Percentiles rank a stretch among this genome's conserved stretches.
Conservation (phyloP, 257 asterid genomes). For the Phtheirospermum japonicum region DNA sequence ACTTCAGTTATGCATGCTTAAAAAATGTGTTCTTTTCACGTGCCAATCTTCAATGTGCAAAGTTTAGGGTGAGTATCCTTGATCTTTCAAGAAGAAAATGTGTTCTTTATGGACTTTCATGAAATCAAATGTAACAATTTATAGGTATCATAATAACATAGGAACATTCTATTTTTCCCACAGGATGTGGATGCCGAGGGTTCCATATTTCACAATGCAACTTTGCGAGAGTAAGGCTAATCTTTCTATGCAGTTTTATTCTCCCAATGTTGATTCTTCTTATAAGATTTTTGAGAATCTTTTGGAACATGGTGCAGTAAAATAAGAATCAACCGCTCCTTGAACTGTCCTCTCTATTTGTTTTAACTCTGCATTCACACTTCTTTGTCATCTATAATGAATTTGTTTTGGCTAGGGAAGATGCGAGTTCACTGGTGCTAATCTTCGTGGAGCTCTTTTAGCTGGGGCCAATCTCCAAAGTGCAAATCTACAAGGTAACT, state of each 20-base stretch:
- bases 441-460: slow-evolving; percentile 89
- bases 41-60: slow-evolving; percentile 50
- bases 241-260: slow-evolving; percentile 16
- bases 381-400: slow-evolving; percentile 30
- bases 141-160: slow-evolving; percentile 2
- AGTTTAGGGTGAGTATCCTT: background rate
- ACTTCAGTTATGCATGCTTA: slow-evolving; percentile 92
- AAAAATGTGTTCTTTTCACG: slow-evolving; percentile 82
- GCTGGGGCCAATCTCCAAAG: slow-evolving; percentile 95
- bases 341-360: slow-evolving; percentile 5
- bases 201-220: slow-evolving; percentile 89
- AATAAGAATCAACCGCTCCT: slow-evolving; percentile 6
- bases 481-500: slow-evolving; percentile 88
- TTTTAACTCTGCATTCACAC: slow-evolving; percentile 15
- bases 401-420: slow-evolving; percentile 56
- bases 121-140: slow-evolving; percentile 14
- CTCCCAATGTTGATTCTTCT: background rate
- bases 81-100: slow-evolving; percentile 15
- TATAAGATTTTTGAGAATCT: slow-evolving; percentile 3
- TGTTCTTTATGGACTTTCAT: slow-evolving; percentile 14
- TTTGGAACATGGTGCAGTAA: slow-evolving; percentile 10
- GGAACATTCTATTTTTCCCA: slow-evolving; percentile 29
- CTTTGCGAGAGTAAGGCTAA: slow-evolving; percentile 77
- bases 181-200: slow-evolving; percentile 98
- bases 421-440: slow-evolving; percentile 95